Conservation (phyloP, 1,139 yeast genomes). For the Ashbya aceris region DNA sequence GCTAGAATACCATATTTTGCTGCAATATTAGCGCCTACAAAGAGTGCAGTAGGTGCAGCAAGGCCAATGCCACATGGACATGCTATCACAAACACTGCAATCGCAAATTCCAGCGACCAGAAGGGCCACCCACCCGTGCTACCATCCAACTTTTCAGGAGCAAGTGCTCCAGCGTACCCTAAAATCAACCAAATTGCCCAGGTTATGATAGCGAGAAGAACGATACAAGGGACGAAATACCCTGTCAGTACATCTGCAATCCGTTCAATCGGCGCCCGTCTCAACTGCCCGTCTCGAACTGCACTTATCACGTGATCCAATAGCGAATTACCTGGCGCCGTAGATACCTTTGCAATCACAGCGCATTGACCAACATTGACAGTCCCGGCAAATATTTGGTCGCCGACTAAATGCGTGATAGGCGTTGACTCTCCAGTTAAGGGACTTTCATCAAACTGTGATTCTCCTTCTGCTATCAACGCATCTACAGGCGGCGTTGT, state of each 20-base stretch:
- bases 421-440: slow-evolving; percentile 62
- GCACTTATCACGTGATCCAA: slow-evolving; percentile 62
- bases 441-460: slow-evolving; percentile 68
- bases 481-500: slow-evolving; percentile 70
- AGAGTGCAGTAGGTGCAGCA: slow-evolving; percentile 87
- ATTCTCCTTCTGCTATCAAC: slow-evolving; percentile 45
- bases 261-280: slow-evolving; percentile 67
- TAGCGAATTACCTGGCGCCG: slow-evolving; percentile 56
- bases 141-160: slow-evolving; percentile 46
- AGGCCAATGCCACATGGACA: slow-evolving; percentile 90
- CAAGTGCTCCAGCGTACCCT: slow-evolving; percentile 48
- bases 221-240: slow-evolving; percentile 62
- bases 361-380: slow-evolving; percentile 51
- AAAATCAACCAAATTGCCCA: slow-evolving; percentile 62
- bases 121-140: slow-evolving; percentile 69
- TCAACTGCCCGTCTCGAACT: slow-evolving; percentile 65
- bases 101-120: slow-evolving; percentile 71
- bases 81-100: slow-evolving; percentile 77
- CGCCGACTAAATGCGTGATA: slow-evolving; percentile 42
- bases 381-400: slow-evolving; percentile 66
- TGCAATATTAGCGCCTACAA: slow-evolving; percentile 85
- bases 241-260: slow-evolving; percentile 65
- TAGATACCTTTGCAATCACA: slow-evolving; percentile 47
- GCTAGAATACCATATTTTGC: slow-evolving; percentile 72
- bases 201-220: slow-evolving; percentile 48